Conservation (phyloP, 495 filamentous ascomycete species). For the Aspergillus ellipticus region DNA sequence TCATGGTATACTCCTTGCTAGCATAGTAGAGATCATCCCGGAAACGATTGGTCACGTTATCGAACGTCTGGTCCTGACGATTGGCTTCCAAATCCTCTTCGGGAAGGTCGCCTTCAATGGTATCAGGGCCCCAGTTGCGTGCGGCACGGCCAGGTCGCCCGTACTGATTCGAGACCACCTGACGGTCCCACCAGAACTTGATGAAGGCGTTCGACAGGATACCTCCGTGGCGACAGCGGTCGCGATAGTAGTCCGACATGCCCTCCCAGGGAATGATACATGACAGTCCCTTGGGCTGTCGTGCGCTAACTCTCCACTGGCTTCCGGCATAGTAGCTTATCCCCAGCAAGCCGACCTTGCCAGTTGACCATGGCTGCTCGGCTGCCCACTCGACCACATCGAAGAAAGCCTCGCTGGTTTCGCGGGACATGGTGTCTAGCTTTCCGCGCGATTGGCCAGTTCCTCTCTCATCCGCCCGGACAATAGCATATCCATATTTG, state of each 20-base stretch:
- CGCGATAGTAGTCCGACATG: constrained; percentile 65
- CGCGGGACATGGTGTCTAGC: constrained; percentile 57
- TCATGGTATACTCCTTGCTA: constrained; percentile 54
- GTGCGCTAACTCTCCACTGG: constrained; percentile 63
- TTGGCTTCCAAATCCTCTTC: constrained; percentile 59
- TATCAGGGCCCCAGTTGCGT: constrained; percentile 46
- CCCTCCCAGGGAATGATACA: constrained; percentile 66
- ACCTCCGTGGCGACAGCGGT: constrained; percentile 60
- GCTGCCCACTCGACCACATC: constrained; percentile 64
- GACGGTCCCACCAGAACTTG: constrained; percentile 62
- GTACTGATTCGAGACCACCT: constrained; percentile 61
- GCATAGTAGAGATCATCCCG: constrained; percentile 60
- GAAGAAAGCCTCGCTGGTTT: constrained; percentile 56
- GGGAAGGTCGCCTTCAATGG: constrained; percentile 57
- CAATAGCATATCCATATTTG: constrained; percentile 55
- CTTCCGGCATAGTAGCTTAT: constrained; percentile 61
- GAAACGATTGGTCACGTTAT: constrained; percentile 52
- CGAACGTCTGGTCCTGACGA: constrained; percentile 56
- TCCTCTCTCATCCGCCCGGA: constrained; percentile 58
- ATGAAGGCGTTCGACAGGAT: constrained; percentile 63
- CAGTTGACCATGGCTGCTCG: constrained; percentile 56
- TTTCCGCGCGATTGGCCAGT: constrained; percentile 55
- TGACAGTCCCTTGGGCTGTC: constrained; percentile 54
- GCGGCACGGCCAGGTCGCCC: constrained; percentile 40
- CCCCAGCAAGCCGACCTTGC: constrained; percentile 60